These are phyloP conservation scores for Irpex sp. DNA, from an alignment of 1,284 basidiomycete genomes.

Conservation along the genomic window DNA sequence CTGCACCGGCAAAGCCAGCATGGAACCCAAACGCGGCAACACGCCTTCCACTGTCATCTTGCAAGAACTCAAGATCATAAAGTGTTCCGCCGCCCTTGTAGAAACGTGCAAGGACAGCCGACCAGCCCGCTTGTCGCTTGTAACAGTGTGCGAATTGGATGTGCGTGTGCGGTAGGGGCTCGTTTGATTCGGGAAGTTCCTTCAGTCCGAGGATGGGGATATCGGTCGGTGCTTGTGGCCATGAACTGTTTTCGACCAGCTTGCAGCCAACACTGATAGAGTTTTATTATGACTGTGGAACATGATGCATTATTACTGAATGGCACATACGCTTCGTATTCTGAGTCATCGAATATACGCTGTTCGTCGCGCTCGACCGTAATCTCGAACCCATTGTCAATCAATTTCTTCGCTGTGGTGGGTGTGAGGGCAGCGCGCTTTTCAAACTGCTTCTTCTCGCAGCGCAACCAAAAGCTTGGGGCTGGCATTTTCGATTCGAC, in stretches of 20 bases:
- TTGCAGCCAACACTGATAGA: slow-evolving; percentile 83
- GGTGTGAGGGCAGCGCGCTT: slow-evolving; percentile 93
- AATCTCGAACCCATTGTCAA: slow-evolving; percentile 91
- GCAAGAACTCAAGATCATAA: slow-evolving; percentile 97
- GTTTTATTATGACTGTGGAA: background rate
- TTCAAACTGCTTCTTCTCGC: slow-evolving; percentile 95
- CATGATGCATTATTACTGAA: background rate
- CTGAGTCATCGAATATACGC: slow-evolving; percentile 92
- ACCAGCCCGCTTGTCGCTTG: slow-evolving; percentile 96
- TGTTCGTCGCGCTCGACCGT: slow-evolving; percentile 93
- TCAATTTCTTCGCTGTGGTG: slow-evolving; percentile 85
- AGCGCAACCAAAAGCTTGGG: slow-evolving; percentile 80
- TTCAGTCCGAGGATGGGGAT: slow-evolving; percentile 95
- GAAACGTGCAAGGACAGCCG: slow-evolving; percentile 86
- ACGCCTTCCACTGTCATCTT: slow-evolving; percentile 80
- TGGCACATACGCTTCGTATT: slow-evolving; percentile 83
- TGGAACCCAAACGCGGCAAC: slow-evolving; percentile 99
- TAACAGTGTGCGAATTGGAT: slow-evolving; percentile 99
- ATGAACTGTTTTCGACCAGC: slow-evolving; percentile 87
- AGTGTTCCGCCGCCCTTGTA: slow-evolving; percentile 83
- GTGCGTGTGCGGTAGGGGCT: slow-evolving; percentile 89
- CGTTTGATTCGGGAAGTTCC: slow-evolving; percentile 83
- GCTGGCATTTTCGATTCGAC: slow-evolving; percentile 23
- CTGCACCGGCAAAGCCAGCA: slow-evolving; percentile 97
- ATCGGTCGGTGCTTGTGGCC: slow-evolving; percentile 76